These are phyloP conservation scores for Phytophthora citricola DNA, from an alignment of 352 stramenopile species.

Conservation along the genomic window DNA sequence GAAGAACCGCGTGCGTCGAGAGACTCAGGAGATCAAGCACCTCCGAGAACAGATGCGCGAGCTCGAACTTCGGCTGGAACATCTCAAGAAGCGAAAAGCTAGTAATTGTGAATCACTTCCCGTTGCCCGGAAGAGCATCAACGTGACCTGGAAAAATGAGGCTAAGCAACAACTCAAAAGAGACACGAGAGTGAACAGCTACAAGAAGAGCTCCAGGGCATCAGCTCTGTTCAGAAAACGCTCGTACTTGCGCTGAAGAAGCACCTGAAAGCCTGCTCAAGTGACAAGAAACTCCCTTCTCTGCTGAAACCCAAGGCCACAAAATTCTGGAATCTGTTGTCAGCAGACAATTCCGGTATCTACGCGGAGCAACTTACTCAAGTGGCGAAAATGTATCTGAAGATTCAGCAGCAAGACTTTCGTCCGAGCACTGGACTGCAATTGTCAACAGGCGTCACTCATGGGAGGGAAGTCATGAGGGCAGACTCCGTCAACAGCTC, in stretches of 20 bases:
- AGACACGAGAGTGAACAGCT: conserved; percentile 3
- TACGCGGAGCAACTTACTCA: conserved; percentile 23
- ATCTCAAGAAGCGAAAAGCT: conserved; percentile 12
- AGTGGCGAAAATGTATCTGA: conserved; percentile 17
- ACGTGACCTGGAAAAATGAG: conserved; percentile 7
- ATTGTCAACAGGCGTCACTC: no score
- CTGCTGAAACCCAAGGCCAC: background rate
- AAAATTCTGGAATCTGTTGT: no score
- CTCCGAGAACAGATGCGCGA: conserved; percentile 11
- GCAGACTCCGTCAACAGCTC: no score
- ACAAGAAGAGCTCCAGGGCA: background rate
- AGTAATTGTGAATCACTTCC: background rate
- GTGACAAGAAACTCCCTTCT: background rate
- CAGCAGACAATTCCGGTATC: conserved; percentile 11
- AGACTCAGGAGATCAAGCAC: conserved; percentile 5
- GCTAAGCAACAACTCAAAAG: conserved; percentile 15
- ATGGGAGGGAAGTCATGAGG: no score
- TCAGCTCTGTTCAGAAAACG: conserved; percentile 3
- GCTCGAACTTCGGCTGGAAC: conserved; percentile 22
- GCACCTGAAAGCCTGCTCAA: conserved; percentile 1
- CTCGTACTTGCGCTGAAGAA: conserved; percentile 15
- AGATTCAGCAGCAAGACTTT: conserved; percentile 5
- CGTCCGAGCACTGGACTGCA: no score
- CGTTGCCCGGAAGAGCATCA: background rate
- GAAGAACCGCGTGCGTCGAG: conserved; percentile 27